Evolutionary conservation across 106 monocot species (phyloP), one percentile per base, ranked within the genome.

Genomic region (Iris macrosiphon): DNA sequence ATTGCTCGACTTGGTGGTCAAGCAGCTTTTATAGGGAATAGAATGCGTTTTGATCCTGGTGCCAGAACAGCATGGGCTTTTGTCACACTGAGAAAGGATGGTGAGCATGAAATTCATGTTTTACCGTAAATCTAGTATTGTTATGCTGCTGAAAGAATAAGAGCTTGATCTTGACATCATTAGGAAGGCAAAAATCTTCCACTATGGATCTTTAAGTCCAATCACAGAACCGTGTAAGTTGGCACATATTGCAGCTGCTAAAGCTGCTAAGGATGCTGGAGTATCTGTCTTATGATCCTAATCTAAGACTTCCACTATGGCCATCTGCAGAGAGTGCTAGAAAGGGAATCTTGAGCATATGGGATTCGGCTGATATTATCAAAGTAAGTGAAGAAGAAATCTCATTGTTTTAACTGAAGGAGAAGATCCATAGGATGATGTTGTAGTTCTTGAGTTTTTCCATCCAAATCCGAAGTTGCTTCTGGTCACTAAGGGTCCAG

Each of bases 101-200:
- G 95, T 44, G 95, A 96, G 31, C 72, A 89, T 32, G 89, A 96
- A n/a, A 54, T 96, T 96, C 62, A 96, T 96, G 95, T 96, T 96
- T 62, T 96, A 86, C 64, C 81, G 95, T 34, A 96, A 96, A 70
- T 89, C 95, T 49, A 89, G 95, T 70, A 89, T 89, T 49, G 95
- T 89, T 70, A 96, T 96, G 95, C 74, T 96, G 51, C 85, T 96
- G 63, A 62, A 96, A 80, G 82, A 77, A 77, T 60, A 62, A 47
- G 95, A 96, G 59, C 82, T 96, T 52, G 85, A 96, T 64, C 64
- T 96, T 28, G 79, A 96, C 31, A 71, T 96, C 42, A 96, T 96
- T 26, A 85, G 24, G 20, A 82, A 95, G 89, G 95, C 95, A 67
- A 96, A 86, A 48, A 90, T 83, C 56, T 83, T 96, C 68, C 95